Evolutionary conservation across 169 alveolate species (phyloP).

Genomic region (Plasmodium gaboni): DNA sequence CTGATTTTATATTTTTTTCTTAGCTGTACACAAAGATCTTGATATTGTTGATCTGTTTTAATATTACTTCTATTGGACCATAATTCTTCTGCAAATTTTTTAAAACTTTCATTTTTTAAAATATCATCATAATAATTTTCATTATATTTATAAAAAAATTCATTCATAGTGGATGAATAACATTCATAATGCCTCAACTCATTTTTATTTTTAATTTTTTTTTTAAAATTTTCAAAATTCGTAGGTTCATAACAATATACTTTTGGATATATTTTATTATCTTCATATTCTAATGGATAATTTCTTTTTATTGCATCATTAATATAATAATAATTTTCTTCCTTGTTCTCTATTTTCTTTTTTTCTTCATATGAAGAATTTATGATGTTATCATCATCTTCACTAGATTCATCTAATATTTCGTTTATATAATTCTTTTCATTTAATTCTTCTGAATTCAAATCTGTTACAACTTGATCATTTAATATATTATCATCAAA

Average conservation of each 20-base stretch:
- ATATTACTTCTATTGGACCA: constrained; percentile 63
- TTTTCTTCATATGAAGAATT: neutral
- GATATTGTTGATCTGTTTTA: constrained; percentile 47
- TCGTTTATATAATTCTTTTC: constrained; percentile 26
- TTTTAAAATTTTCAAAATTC: constrained; percentile 61
- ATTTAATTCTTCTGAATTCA: neutral
- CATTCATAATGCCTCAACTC: constrained; percentile 76
- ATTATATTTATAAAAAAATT: constrained; percentile 59
- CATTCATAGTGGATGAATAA: constrained; percentile 74
- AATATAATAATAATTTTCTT: constrained; percentile 34
- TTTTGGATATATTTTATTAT: constrained; percentile 72
- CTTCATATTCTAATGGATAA: constrained; percentile 73
- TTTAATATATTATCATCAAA: neutral
- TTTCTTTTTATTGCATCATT: constrained; percentile 55
- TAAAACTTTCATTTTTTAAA: constrained; percentile 62
- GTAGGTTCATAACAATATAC: constrained; percentile 72
- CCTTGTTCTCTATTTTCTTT: neutral
- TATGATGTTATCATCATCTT: constrained; percentile 15
- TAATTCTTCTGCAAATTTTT: constrained; percentile 65
- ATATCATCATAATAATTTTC: constrained; percentile 72
- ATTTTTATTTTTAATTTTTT: constrained; percentile 71
- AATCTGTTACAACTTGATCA: neutral
- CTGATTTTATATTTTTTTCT: constrained; percentile 80
- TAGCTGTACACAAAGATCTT: constrained; percentile 60
- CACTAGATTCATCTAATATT: constrained; percentile 38